A percentile compares a stretch with the other conserved stretches of the same genome.
phyloP scores from a whole-genome alignment of 2,329 filamentous ascomycete genomes.

The Apiospora aurea region DNA sequence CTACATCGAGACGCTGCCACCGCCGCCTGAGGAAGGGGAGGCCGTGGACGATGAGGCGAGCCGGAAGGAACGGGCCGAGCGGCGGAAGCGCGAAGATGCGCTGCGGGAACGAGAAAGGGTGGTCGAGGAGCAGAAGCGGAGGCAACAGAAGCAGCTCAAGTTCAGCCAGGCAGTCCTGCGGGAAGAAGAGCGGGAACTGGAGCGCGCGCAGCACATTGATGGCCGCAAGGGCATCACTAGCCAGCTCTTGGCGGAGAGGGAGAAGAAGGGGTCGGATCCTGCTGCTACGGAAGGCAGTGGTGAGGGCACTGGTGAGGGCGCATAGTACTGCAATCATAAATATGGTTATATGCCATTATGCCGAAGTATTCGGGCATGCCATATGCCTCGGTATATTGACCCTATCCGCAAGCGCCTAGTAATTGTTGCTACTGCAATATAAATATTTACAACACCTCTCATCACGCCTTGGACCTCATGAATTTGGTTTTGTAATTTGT shows the following conservation, averaged over 20 bases:
- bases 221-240: constrained; percentile 70
- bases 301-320: not conserved
- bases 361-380: not conserved
- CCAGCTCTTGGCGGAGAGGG: constrained; percentile 56
- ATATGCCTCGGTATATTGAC: not conserved
- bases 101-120: constrained; percentile 68
- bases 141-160: constrained; percentile 64
- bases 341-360: too few species aligned
- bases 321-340: too few species aligned
- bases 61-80: constrained; percentile 57
- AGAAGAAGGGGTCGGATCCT: constrained; percentile 28
- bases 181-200: constrained; percentile 72
- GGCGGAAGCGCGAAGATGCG: constrained; percentile 69
- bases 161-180: constrained; percentile 66
- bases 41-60: constrained; percentile 60
- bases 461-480: too few species aligned
- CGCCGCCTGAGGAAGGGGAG: constrained; percentile 54
- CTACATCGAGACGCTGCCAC: constrained; percentile 69
- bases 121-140: constrained; percentile 69
- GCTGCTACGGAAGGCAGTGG: constrained; percentile 26
- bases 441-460: not conserved
- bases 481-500: not conserved
- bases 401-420: too few species aligned
- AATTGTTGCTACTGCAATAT: not conserved
- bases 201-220: constrained; percentile 69